A percentile compares a stretch with the other conserved stretches of the same genome.
These are phyloP conservation scores for Takakia lepidozioides DNA, from an alignment of 225 moss, liverwort and hornwort genomes.

Conservation along the genomic window DNA sequence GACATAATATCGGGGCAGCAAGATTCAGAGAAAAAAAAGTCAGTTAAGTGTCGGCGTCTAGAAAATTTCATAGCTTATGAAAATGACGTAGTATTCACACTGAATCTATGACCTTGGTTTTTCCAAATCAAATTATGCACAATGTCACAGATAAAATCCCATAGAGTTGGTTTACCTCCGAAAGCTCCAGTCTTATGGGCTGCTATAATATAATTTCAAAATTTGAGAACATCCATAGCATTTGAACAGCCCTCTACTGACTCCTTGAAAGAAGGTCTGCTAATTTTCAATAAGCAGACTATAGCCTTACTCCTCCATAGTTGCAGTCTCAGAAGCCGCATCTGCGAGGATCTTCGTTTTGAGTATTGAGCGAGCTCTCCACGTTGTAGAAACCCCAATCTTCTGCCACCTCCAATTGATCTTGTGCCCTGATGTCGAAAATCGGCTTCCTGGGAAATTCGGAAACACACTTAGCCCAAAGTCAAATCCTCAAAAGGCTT, in stretches of 20 bases:
- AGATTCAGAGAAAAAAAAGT: conserved; percentile 3
- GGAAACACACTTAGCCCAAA: not conserved
- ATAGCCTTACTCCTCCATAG: conserved; percentile 3
- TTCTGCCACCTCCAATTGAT: not conserved
- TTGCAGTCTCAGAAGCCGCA: not conserved
- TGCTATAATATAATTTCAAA: conserved; percentile 2
- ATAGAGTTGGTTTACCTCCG: not conserved
- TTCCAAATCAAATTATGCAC: conserved; percentile 1
- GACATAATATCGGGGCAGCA: not conserved
- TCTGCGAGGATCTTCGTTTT: not conserved
- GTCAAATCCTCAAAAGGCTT: not conserved
- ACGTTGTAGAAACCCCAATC: conserved; percentile 1
- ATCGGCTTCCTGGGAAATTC: not conserved
- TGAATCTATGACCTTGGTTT: conserved; percentile 4
- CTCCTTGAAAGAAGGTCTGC: conserved; percentile 1
- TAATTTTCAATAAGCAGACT: not conserved
- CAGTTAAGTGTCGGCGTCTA: not conserved
- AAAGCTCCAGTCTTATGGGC: not conserved
- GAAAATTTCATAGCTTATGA: not conserved
- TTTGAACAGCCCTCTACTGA: not conserved
- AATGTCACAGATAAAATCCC: conserved; percentile 2
- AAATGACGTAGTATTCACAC: not conserved
- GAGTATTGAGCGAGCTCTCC: not conserved
- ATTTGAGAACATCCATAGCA: not conserved
- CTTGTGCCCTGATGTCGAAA: not conserved